phyloP scores from a whole-genome alignment of 176 grass and related monocot genomes.

The Ampelocalamus luodianensis region DNA sequence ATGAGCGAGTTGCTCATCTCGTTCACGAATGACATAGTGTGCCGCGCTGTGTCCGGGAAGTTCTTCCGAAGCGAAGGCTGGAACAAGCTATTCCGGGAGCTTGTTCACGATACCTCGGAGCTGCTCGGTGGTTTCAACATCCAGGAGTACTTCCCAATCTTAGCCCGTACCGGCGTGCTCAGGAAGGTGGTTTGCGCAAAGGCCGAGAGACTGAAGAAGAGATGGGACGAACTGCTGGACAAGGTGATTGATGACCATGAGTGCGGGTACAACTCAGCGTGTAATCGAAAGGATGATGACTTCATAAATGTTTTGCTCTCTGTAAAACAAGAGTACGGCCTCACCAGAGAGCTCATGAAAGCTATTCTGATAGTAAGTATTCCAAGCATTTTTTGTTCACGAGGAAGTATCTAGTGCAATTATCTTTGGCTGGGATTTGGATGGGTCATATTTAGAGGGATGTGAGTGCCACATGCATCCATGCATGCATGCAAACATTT shows the following conservation, averaged over 20 bases:
- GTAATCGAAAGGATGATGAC: background rate
- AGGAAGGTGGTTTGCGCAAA: slow-evolving; percentile 8
- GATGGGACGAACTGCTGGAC: slow-evolving; percentile 52
- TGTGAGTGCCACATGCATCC: too few species aligned
- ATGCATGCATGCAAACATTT: too few species aligned
- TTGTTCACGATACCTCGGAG: background rate
- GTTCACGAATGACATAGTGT: slow-evolving; percentile 39
- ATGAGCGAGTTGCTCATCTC: slow-evolving; percentile 14
- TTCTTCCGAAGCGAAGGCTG: background rate
- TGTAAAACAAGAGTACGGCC: slow-evolving; percentile 20
- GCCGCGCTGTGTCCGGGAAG: slow-evolving; percentile 44
- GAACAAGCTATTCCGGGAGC: slow-evolving; percentile 17
- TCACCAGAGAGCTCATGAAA: slow-evolving; percentile 34
- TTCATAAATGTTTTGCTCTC: slow-evolving; percentile 47
- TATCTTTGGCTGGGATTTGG: too few species aligned
- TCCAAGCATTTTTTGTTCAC: background rate
- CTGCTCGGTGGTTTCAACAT: slow-evolving; percentile 25
- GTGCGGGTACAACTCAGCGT: background rate
- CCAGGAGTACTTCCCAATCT: slow-evolving; percentile 45
- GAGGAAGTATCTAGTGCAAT: too few species aligned
- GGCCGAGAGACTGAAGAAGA: background rate
- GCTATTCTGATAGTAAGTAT: slow-evolving; percentile 39
- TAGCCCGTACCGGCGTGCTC: slow-evolving; percentile 27
- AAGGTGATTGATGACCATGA: slow-evolving; percentile 39
- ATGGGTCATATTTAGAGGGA: too few species aligned